Evolutionary conservation across 106 monocot genomes (phyloP), one percentile per base, ranked within the genome.

Genomic region (Vanilla planifolia): DNA sequence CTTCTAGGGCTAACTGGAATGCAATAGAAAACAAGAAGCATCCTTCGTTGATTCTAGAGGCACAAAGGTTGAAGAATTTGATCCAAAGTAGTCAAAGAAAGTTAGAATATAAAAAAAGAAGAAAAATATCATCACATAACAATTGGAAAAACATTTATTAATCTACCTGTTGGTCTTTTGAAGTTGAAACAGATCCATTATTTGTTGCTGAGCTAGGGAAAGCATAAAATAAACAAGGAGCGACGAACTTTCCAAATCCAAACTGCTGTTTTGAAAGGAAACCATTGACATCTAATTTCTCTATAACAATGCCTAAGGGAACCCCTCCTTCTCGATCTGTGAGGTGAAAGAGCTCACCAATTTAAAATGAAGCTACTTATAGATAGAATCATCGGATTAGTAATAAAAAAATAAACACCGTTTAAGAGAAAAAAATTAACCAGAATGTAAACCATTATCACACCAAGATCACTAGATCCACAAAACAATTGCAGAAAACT

Each of bases 1-100:
- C 63, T 80, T 53, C 95, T 86, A 51, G 86, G 89, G 69, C 75
- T 70, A 45, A 95, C 95, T 45, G 95, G 95, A 56, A 90, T 64
- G 61, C 95, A 95, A 27, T 76, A 52, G 71, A 95, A 86, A 64
- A 84, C 29, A 5, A 83, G 70, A 68, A 86, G 29, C 33, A 69
- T 13, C 30, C 50, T 80, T 32, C 55, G 63, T 23, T 75, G 56
- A 16, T 70, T 77, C 68, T 64, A 28, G 10, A 61, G 66, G 8
- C 28, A 0, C 24, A 58, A 59, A 42, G 65, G 17, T 36, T 62
- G 17, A 65, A 42, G 51, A 15, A 60, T 63, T 78, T 85, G 75
- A 70, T 37, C 37, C 37, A 37, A 63, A 35, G 2, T 56, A 32
- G 0, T 11, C 17, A 65, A 73, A 3, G 16, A 20, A 37, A 39